Conservation (phyloP, 208 protist genomes). For the Acanthamoeba castellanii region DNA sequence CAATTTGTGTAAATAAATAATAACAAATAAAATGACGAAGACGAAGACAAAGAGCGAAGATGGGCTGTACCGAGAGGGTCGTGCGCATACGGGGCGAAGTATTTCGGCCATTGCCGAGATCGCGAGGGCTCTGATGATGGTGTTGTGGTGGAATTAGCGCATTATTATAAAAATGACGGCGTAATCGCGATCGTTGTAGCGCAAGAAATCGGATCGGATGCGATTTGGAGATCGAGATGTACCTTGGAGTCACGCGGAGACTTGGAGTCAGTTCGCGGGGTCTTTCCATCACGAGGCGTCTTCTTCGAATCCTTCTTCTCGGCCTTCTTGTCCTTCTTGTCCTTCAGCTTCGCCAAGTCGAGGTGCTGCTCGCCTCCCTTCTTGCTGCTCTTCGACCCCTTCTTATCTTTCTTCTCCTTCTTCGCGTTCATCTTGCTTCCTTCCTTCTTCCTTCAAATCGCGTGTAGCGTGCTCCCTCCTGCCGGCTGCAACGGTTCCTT, state of each 20-base stretch:
- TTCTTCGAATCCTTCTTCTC: conserved; percentile 6
- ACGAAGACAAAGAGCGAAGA: not conserved
- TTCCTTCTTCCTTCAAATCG: not conserved
- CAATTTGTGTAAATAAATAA: no score
- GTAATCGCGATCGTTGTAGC: not conserved
- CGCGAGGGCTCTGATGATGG: not conserved
- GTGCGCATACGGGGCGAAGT: not conserved
- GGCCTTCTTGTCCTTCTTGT: conserved; percentile 31
- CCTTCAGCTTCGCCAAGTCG: not conserved
- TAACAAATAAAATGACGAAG: not conserved
- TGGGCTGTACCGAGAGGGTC: not conserved
- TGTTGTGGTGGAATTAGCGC: not conserved
- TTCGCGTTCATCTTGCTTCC: not conserved
- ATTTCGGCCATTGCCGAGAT: not conserved
- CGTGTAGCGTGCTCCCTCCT: no score
- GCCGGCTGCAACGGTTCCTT: no score
- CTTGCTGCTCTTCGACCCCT: not conserved
- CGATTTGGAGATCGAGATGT: no score
- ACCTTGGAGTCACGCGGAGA: not conserved
- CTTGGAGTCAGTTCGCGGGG: not conserved
- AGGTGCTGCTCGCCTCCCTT: not conserved
- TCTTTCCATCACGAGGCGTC: not conserved
- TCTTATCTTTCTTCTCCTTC: conserved; percentile 19
- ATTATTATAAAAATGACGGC: not conserved
- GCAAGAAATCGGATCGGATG: no score